Conservation (phyloP, 2,329 filamentous ascomycete species). For the Microdochium nivale region DNA sequence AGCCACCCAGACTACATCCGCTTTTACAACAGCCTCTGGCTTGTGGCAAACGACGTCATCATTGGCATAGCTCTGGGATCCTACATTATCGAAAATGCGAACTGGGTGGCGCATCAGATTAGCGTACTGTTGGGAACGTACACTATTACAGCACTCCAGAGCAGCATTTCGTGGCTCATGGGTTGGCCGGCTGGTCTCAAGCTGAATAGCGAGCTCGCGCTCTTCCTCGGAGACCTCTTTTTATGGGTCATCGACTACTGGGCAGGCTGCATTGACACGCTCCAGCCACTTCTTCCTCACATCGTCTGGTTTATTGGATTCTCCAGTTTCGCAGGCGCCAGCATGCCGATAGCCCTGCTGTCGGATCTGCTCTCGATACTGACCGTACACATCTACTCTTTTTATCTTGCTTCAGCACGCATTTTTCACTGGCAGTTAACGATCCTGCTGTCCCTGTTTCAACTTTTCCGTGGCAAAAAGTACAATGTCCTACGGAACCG, state of each 20-base stretch:
- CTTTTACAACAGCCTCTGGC: slow-evolving; percentile 98
- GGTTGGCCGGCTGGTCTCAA: slow-evolving; percentile 92
- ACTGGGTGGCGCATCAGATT: slow-evolving; percentile 74
- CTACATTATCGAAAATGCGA: slow-evolving; percentile 92
- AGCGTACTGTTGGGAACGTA: slow-evolving; percentile 69
- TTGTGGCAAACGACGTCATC: slow-evolving; percentile 97
- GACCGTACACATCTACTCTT: slow-evolving; percentile 94
- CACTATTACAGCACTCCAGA: slow-evolving; percentile 79
- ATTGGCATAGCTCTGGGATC: slow-evolving; percentile 94
- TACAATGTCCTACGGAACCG: slow-evolving; percentile 93
- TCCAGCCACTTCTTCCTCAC: slow-evolving; percentile 73
- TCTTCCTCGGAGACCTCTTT: slow-evolving; percentile 92
- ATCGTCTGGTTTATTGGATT: slow-evolving; percentile 91
- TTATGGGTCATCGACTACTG: slow-evolving; percentile 98
- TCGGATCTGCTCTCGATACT: slow-evolving; percentile 87
- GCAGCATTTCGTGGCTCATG: slow-evolving; percentile 93
- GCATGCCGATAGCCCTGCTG: slow-evolving; percentile 92
- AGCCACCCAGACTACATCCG: slow-evolving; percentile 97
- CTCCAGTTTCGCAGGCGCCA: slow-evolving; percentile 90
- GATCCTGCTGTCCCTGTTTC: slow-evolving; percentile 95
- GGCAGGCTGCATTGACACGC: slow-evolving; percentile 72
- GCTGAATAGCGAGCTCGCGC: slow-evolving; percentile 84
- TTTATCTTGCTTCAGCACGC: slow-evolving; percentile 91
- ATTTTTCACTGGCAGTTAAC: slow-evolving; percentile 99
- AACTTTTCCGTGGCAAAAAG: slow-evolving; percentile 96